These are phyloP conservation scores for Verticillium albo-atrum DNA, from an alignment of 2,329 filamentous ascomycete genomes.

Conservation along the genomic window DNA sequence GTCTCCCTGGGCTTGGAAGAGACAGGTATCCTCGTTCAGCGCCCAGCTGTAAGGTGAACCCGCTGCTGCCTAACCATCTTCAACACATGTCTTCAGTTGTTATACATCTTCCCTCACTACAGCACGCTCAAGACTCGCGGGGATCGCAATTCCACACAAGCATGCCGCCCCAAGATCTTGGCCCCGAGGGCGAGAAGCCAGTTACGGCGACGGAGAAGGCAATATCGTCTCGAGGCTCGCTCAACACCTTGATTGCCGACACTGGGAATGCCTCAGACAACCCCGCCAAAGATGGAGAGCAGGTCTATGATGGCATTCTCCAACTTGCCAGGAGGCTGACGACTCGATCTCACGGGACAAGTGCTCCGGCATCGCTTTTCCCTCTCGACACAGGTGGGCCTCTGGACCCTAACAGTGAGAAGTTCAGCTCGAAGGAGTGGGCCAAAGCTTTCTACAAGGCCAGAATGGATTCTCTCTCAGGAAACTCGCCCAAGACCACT, in stretches of 20 bases:
- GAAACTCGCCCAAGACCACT: conserved; percentile 21
- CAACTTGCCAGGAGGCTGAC: conserved; percentile 24
- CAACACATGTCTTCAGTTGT: too few species aligned
- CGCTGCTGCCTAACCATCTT: too few species aligned
- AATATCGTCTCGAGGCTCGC: neutral
- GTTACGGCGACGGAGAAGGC: neutral
- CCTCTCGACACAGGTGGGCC: conserved; percentile 16
- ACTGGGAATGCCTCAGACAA: neutral
- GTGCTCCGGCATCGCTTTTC: conserved; percentile 20
- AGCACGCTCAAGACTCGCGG: too few species aligned
- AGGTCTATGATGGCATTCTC: conserved; percentile 13
- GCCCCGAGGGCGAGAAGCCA: neutral
- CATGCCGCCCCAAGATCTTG: neutral
- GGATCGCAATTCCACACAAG: too few species aligned
- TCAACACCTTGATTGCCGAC: neutral
- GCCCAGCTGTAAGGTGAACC: too few species aligned
- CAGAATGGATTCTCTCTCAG: conserved; percentile 17
- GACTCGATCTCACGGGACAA: conserved; percentile 13
- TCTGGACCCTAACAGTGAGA: conserved; percentile 32
- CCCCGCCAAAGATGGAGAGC: neutral
- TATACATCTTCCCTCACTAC: neutral
- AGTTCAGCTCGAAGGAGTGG: conserved; percentile 39
- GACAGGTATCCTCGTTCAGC: too few species aligned
- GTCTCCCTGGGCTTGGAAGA: too few species aligned
- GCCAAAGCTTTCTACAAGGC: conserved; percentile 30